Evolutionary conservation across 1,284 basidiomycete species (phyloP).

Genomic region (Quambalaria eucalypti): DNA sequence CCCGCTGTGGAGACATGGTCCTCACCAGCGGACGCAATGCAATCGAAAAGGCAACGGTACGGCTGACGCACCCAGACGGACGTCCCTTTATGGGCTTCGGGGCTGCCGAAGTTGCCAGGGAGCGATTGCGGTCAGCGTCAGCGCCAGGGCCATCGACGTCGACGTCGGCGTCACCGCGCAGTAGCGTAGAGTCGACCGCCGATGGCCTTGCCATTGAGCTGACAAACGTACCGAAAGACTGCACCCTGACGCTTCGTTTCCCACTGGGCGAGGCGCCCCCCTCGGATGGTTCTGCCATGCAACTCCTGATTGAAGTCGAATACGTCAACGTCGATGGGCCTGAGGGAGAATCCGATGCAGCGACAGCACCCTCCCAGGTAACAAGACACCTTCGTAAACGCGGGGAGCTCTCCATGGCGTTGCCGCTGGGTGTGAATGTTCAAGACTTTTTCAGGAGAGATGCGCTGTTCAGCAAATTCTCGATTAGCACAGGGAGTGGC

Average conservation of each 20-base stretch:
- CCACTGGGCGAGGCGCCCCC: slow-evolving; percentile 3
- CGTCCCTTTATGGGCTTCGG: slow-evolving; percentile 1
- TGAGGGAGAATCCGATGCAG: not conserved
- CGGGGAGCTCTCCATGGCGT: slow-evolving; percentile 13
- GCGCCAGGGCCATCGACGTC: too few relatives aligned
- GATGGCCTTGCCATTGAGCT: not conserved
- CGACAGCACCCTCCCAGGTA: not conserved
- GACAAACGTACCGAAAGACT: not conserved
- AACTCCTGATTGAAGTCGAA: slow-evolving; percentile 1
- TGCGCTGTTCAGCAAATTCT: slow-evolving; percentile 32
- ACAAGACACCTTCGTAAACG: slow-evolving; percentile 3
- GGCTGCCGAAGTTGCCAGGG: not conserved
- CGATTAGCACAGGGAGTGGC: slow-evolving; percentile 21
- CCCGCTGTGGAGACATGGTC: slow-evolving; percentile 17
- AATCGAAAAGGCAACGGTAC: slow-evolving; percentile 15
- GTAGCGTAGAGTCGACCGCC: not conserved
- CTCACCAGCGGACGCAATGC: slow-evolving; percentile 23
- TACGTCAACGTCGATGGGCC: not conserved
- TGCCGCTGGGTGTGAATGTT: slow-evolving; percentile 44
- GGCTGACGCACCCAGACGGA: slow-evolving; percentile 5
- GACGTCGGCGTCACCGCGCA: not conserved
- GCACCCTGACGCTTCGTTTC: not conserved
- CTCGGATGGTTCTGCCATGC: not conserved
- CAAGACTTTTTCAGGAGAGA: slow-evolving; percentile 41
- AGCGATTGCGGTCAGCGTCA: too few relatives aligned